Percentiles rank a stretch among this genome's conserved stretches.
These are phyloP conservation scores for Apophysomyces sp. DNA, from an alignment of 371 early-diverging fungal species.

Conservation along the genomic window DNA sequence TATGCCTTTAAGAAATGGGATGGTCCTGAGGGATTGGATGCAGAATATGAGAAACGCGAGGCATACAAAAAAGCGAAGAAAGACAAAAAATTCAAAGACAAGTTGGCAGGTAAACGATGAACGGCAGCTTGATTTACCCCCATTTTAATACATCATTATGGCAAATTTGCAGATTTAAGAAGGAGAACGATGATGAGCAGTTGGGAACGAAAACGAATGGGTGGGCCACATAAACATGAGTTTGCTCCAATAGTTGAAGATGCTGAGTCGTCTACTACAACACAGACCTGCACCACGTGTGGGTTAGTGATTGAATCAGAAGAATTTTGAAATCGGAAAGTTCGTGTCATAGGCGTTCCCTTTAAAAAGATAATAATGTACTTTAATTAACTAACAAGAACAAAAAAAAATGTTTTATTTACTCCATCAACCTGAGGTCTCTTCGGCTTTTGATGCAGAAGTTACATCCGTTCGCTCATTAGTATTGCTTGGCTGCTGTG, in stretches of 20 bases:
- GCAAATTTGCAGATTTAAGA: conserved; percentile 71
- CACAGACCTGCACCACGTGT: conserved; percentile 68
- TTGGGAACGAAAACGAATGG: conserved; percentile 65
- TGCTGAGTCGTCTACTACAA: conserved; percentile 43
- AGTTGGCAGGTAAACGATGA: conserved; percentile 66
- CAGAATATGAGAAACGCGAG: conserved; percentile 86
- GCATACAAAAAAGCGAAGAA: conserved; percentile 78
- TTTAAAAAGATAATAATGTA: no score
- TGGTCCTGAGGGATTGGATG: conserved; percentile 81
- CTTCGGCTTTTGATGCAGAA: neutral
- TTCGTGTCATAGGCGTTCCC: no score
- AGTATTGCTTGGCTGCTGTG: no score
- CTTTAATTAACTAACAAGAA: no score
- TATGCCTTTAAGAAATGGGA: conserved; percentile 96
- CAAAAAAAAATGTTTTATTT: no score
- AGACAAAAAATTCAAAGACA: conserved; percentile 82
- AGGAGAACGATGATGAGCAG: conserved; percentile 81
- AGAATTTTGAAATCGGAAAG: conserved; percentile 73
- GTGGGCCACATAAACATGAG: conserved; percentile 73
- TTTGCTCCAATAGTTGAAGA: conserved; percentile 58
- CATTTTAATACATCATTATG: no score
- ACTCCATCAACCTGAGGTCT: no score
- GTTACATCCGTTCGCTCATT: no score
- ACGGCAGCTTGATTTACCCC: no score
- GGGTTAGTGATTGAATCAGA: conserved; percentile 74